A percentile compares a stretch with the other conserved stretches of the same genome.
Evolutionary conservation across 768 basidiomycete species (phyloP).

Genomic region (Inosperma sp.): DNA sequence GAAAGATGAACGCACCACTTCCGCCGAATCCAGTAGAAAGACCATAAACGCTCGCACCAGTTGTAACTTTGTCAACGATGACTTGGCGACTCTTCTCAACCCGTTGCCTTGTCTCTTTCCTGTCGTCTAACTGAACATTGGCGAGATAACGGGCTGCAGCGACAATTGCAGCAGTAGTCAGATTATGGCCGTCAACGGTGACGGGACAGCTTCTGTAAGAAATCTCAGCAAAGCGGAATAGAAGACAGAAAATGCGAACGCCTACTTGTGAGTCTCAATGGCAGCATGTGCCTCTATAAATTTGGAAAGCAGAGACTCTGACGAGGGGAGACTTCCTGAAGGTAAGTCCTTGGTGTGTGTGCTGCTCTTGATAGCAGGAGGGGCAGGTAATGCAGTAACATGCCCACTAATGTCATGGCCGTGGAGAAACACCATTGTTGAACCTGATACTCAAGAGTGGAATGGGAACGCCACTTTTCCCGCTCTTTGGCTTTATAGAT

Average conservation of each 20-base stretch:
- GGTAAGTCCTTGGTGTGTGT: neutral
- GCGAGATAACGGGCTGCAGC: constrained; percentile 59
- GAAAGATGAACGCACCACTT: constrained; percentile 41
- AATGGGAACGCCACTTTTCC: no score
- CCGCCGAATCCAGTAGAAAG: constrained; percentile 79
- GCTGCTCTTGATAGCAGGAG: neutral
- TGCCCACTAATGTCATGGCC: neutral
- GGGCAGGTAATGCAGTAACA: neutral
- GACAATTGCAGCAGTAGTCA: constrained; percentile 63
- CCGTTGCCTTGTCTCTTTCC: constrained; percentile 41
- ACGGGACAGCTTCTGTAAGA: constrained; percentile 49
- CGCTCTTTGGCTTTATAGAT: no score
- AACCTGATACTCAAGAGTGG: no score
- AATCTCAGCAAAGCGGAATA: constrained; percentile 40
- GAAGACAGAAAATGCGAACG: constrained; percentile 38
- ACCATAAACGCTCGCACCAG: constrained; percentile 72
- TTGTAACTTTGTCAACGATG: constrained; percentile 63
- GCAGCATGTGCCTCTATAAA: constrained; percentile 49
- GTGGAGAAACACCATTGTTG: no score
- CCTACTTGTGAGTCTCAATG: constrained; percentile 53
- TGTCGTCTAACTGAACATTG: constrained; percentile 39
- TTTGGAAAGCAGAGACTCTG: constrained; percentile 20
- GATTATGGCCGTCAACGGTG: constrained; percentile 56
- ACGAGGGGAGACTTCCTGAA: neutral
- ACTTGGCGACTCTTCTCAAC: constrained; percentile 61